Evolutionary conservation across 2,329 filamentous ascomycete species (phyloP), one percentile per base, ranked within the genome.

Genomic region (Aspergillus quadricinctus): DNA sequence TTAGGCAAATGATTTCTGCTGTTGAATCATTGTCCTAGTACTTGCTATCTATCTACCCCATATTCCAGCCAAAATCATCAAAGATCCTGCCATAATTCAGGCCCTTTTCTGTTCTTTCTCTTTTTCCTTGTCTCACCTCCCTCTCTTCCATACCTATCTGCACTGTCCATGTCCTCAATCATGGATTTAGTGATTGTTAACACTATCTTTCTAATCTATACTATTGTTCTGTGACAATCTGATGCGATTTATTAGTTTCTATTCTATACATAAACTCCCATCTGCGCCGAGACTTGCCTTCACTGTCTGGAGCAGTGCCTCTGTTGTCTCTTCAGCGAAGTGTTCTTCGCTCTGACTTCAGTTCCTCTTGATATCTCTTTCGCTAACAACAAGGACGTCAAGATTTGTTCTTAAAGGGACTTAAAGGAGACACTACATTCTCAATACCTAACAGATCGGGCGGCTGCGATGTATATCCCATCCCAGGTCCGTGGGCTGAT

Each of bases 381-480:
- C 11, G 19, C 43, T 23, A 14, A 27, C 43, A 46, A 25, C 23
- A 46, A 23, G 10, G 23, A 23, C 23, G 11, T 46, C 43, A 14
- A 46, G 23, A 27, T 27, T 7, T 7, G 14, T 46, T 14, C 19
- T 14, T 4, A 25, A 7, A 46, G 43, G 11, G 14, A 27, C 43
- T 27, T 14, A 19, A 27, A 46, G 23, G 14, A 46, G 23, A 23
- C 43, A 1, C 23, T 23, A 43, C 10, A n/a, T 25, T 17, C 19
- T 27, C 9, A 37, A 25, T 7, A 40, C 31, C 49, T 50, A n/a
- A 11, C 17, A 4, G 21, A 46, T 14, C 9, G 3, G 23, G 43
- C 23, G 10, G 43, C 21, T 14, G 43, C 11, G 21, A 66, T 66
- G 64, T 62, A 60, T 53, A 58, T 66, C 57, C 60, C 64, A 50